These are phyloP conservation scores for Penicillium waksmanii DNA, from an alignment of 495 filamentous ascomycete genomes.

Conservation along the genomic window DNA sequence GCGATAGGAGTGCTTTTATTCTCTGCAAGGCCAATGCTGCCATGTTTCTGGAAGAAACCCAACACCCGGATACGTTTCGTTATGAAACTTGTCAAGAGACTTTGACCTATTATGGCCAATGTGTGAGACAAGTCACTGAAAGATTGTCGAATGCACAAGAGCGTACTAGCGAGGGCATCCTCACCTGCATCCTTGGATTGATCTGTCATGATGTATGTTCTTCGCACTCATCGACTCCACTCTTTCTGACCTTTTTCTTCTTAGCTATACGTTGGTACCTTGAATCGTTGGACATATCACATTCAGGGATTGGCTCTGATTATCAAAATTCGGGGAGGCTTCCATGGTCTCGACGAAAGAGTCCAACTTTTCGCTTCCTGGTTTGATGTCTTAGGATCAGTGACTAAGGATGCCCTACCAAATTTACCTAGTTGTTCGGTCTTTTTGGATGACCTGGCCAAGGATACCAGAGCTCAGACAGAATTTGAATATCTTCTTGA, in stretches of 20 bases:
- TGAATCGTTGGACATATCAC: constrained; percentile 25
- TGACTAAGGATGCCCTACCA: constrained; percentile 6
- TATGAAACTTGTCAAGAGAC: constrained; percentile 23
- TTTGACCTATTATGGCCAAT: constrained; percentile 18
- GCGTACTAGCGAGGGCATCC: constrained; percentile 17
- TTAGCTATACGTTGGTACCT: constrained; percentile 25
- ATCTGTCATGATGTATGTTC: constrained; percentile 25
- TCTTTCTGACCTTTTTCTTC: neutral
- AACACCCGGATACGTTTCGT: constrained; percentile 14
- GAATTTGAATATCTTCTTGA: neutral
- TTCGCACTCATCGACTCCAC: neutral
- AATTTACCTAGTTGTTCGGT: neutral
- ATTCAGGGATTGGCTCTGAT: constrained; percentile 23
- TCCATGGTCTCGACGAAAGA: constrained; percentile 13
- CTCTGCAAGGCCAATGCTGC: constrained; percentile 29
- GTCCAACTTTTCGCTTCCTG: constrained; percentile 11
- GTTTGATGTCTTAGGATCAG: constrained; percentile 15
- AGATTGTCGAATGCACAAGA: constrained; percentile 18
- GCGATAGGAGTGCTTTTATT: constrained; percentile 25
- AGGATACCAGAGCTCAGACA: neutral
- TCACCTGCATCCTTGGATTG: constrained; percentile 21
- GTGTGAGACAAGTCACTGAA: constrained; percentile 16
- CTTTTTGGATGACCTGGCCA: no score
- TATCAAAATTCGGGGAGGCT: constrained; percentile 24
- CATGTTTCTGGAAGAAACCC: constrained; percentile 28